Evolutionary conservation across 202 grass and related monocot species (phyloP), one percentile per base, ranked within the genome.

Genomic region (Eragrostis tef): DNA sequence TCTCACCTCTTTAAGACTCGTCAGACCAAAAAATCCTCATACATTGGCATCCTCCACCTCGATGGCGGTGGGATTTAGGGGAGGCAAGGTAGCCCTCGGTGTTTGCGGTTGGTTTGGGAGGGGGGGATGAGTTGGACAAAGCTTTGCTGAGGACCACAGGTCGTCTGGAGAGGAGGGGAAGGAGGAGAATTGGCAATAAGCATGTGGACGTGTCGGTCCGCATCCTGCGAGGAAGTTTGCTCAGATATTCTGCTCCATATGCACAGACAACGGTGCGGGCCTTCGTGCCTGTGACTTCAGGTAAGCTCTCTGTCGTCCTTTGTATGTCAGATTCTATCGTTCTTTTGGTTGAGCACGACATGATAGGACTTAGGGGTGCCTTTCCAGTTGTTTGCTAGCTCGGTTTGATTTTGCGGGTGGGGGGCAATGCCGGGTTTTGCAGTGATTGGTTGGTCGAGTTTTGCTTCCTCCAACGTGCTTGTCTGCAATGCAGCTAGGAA

Each of bases 161-260:
- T 44, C n/a, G n/a, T n/a, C n/a, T n/a, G 70, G 76, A 70, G 83
- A 25, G 36, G 41, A 7, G 27, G 84, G 70, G 48, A 74, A 46
- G 9, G 21, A 82, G 61, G 61, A 5, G 6, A 15, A 27, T 62
- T 25, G 25, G 11, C 24, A 25, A 62, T 26, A 25, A 14, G 59
- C 1, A 13, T 4, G 6, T 4, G 9, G 11, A n/a, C n/a, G n/a
- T n/a, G n/a, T n/a, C n/a, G n/a, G n/a, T n/a, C n/a, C n/a, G 15
- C 3, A 5, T n/a, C 13, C 5, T 62, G 69, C 70, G 84, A 84
- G 22, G 88, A n/a, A 86, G 51, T 61, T 86, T 9, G 80, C 73
- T 22, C 90, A 94, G 79, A 76, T 80, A 26, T 71, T 15, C 22
- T 98, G 94, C 76, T 98, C 94, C 82, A n/a, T 36, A 14, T 98